phyloP scores from a whole-genome alignment of 2,329 filamentous ascomycete species.

The Exophiala oligosperma region DNA sequence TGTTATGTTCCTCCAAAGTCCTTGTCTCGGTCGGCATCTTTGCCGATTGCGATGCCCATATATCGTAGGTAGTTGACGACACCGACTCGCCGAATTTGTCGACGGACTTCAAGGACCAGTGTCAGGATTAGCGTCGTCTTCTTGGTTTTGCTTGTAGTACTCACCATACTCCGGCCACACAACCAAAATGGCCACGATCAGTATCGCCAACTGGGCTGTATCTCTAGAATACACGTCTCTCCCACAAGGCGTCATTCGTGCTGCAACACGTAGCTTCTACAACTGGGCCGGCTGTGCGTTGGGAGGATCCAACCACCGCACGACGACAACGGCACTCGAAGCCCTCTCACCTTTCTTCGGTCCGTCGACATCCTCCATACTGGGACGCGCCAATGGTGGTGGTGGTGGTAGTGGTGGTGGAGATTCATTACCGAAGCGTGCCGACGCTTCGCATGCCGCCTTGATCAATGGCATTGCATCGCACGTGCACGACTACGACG shows the following conservation, averaged over 20 bases:
- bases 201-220: constrained; percentile 50
- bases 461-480: constrained; percentile 57
- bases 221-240: constrained; percentile 44
- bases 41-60: neutral
- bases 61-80: too few species aligned
- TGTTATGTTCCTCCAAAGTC: too few species aligned
- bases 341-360: constrained; percentile 42
- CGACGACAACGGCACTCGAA: constrained; percentile 40
- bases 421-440: neutral
- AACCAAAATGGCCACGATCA: constrained; percentile 39
- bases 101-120: neutral
- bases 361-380: constrained; percentile 37
- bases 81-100: too few species aligned
- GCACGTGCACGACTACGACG: constrained; percentile 59
- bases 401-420: neutral
- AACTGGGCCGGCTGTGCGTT: constrained; percentile 58
- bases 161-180: neutral
- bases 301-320: constrained; percentile 50
- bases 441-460: constrained; percentile 39
- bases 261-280: constrained; percentile 52
- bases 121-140: neutral
- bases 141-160: neutral
- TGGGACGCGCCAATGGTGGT: constrained; percentile 29
- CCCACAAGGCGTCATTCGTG: constrained; percentile 42
- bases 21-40: too few species aligned